Evolutionary conservation across 1,284 basidiomycete species (phyloP).

Genomic region (Irpex sp.): DNA sequence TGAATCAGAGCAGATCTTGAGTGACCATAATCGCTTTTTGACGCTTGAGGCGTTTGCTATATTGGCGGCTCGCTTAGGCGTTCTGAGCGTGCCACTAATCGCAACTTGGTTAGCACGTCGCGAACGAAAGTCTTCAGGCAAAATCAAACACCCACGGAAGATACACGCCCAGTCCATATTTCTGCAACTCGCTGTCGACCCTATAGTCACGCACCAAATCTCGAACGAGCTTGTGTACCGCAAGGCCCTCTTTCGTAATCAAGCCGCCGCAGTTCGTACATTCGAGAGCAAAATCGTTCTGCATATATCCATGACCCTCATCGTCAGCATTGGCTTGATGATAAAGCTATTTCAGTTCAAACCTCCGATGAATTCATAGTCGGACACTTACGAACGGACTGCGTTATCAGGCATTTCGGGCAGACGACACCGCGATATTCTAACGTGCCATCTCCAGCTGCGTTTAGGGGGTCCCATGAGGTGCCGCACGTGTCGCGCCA

Average conservation of each 20-base stretch:
- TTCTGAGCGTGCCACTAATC: slow-evolving; percentile 10
- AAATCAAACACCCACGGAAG: slow-evolving; percentile 7
- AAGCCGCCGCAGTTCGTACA: slow-evolving; percentile 7
- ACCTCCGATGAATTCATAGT: background rate
- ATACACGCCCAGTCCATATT: slow-evolving; percentile 8
- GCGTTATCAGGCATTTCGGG: slow-evolving; percentile 8
- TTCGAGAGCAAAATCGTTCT: slow-evolving; percentile 8
- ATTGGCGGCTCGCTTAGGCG: background rate
- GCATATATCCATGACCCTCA: slow-evolving; percentile 12
- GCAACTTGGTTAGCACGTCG: background rate
- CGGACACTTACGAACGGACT: slow-evolving; percentile 10
- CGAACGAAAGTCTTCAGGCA: background rate
- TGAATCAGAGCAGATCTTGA: background rate
- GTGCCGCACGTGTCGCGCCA: slow-evolving; percentile 12
- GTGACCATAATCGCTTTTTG: background rate
- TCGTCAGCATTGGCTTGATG: slow-evolving; percentile 7
- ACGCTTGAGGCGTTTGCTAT: background rate
- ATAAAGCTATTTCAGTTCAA: background rate
- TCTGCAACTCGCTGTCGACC: slow-evolving; percentile 3
- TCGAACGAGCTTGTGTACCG: slow-evolving; percentile 13
- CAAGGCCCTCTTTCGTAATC: slow-evolving; percentile 12
- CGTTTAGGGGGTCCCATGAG: slow-evolving; percentile 13
- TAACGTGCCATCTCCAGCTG: slow-evolving; percentile 1
- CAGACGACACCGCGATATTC: slow-evolving; percentile 8
- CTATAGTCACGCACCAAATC: slow-evolving; percentile 13